Base-by-base conservation (phyloP, 2,329 filamentous ascomycete genomes). In the Penicillium sp. region DNA sequence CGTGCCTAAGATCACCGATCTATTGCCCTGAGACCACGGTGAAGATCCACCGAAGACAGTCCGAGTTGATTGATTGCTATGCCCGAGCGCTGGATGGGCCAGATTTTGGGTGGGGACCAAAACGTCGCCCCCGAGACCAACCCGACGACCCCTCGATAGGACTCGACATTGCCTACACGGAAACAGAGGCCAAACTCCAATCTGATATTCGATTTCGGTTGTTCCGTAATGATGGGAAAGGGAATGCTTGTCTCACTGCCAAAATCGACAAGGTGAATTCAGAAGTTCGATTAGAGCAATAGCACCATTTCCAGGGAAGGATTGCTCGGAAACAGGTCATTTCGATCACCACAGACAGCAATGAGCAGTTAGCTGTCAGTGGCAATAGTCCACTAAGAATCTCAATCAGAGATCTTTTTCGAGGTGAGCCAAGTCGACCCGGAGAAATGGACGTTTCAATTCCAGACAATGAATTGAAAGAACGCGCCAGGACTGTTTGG, bases 191-290 rank as follows among this genome's bases (percentile, higher is more conserved):
- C 3, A 46, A 57, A 10, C 29, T 54, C 10, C 47, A 57, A 5
- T 54, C 51, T 3, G 51, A 54, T 18, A 40, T 54, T 3, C 42
- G 51, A 39, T 57, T 52, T 40, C 54, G 48, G 51, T 31, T 57
- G 5, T 18, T 44, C 18, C 43, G 47, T 21, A 27, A 47, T n/a
- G 31, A 57, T 4, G 27, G 51, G 5, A 49, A 49, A 5, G 39
- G 32, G 16, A 45, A 57, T 11, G 5, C 45, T 24, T 54, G 43
- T 44, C 10, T 54, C 5, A 57, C 55, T 38, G 47, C 45, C 14
- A 39, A 21, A 8, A 51, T 54, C 8, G 4, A 36, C 22, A 39
- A 36, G 24, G 47, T 22, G 4, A 18, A 40, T 8, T 45, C 43
- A 24, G 45, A 47, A 45, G 42, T 49, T 21, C 31, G 49, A 2